Evolutionary conservation across 2,329 filamentous ascomycete genomes (phyloP), one percentile per base, ranked within the genome.

Genomic region (Neocatenulostroma microsporum): DNA sequence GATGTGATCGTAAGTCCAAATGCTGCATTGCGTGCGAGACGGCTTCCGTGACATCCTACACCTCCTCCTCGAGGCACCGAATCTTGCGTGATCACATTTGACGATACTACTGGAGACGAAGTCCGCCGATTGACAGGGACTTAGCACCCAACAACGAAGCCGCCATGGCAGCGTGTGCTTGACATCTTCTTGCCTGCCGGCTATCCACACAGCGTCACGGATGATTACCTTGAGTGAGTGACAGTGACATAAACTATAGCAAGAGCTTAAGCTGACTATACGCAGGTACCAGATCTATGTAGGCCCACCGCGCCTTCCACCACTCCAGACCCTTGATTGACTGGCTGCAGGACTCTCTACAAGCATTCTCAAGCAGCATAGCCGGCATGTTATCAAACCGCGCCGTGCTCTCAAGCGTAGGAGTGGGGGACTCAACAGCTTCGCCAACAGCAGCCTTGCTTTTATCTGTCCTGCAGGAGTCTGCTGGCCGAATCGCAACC

Each of bases 161-260:
- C 48, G n/a, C 45, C 55, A 39, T 56, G 55, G 47, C 62, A 62
- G 48, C 58, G 46, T 37, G 44, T 76, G 2, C 57, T 87, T 27
- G 79, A 85, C 48, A 74, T 88, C 19, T 94, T 94, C 56, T 70
- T 94, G 1, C 88, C 88, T 0, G 79, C 83, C 2, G 87, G 87
- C n/a, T 95, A 82, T 60, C 88, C 87, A 1, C 76, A 87, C 48
- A 91, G 81, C 32, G 88, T 95, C 20, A 89, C 82, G 1, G 67
- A 76, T 11, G 87, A 95, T 61, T 95, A 95, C 61, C 68, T 86
- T 4, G 71, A 80, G 65, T 93, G 75, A 58, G 80, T 62, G 72
- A 6, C 9, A 18, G 9, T 14, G 4, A 21, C 18, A 8, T 6
- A 29, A 10, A 32, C 14, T 32, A 9, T 14, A 32, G 11, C 30